Evolutionary conservation across 2,329 filamentous ascomycete genomes (phyloP).

Genomic region (Leptographium galeiforme): DNA sequence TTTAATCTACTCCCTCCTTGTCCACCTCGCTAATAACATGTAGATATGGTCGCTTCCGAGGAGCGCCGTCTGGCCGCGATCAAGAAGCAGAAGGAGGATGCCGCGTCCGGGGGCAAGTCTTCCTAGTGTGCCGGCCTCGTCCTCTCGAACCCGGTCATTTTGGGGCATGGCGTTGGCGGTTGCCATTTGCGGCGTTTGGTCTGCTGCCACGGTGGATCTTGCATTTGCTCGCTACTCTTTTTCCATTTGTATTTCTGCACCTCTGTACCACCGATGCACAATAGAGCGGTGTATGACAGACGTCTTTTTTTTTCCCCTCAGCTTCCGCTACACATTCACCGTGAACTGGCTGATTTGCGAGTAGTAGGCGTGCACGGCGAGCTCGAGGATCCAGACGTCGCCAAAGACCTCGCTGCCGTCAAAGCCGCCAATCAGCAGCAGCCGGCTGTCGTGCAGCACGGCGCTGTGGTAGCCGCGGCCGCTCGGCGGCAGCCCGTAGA

Average conservation of each 20-base stretch:
- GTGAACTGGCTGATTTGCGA: slow-evolving; percentile 62
- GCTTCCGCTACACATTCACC: slow-evolving; percentile 41
- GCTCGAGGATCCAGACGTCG: slow-evolving; percentile 53
- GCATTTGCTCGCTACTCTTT: neutral
- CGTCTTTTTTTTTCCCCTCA: neutral
- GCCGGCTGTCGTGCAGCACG: slow-evolving; percentile 50
- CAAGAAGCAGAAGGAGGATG: slow-evolving; percentile 17
- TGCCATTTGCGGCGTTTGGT: neutral
- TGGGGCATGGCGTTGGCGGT: neutral
- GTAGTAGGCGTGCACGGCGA: slow-evolving; percentile 59
- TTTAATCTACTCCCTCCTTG: no score
- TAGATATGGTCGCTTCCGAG: slow-evolving; percentile 74
- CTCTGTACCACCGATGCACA: neutral
- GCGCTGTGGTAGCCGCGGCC: slow-evolving; percentile 55
- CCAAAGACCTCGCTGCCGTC: slow-evolving; percentile 55
- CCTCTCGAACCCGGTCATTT: neutral
- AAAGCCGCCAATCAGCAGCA: slow-evolving; percentile 53
- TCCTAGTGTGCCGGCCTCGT: neutral
- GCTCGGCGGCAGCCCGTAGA: slow-evolving; percentile 49
- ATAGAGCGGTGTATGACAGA: neutral
- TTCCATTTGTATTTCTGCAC: neutral
- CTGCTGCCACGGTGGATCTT: neutral
- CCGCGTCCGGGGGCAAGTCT: neutral
- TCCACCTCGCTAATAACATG: slow-evolving; percentile 8
- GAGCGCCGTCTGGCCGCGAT: slow-evolving; percentile 43